Evolutionary conservation across 305 asterid species (phyloP).

Genomic region (Plantago rigida): DNA sequence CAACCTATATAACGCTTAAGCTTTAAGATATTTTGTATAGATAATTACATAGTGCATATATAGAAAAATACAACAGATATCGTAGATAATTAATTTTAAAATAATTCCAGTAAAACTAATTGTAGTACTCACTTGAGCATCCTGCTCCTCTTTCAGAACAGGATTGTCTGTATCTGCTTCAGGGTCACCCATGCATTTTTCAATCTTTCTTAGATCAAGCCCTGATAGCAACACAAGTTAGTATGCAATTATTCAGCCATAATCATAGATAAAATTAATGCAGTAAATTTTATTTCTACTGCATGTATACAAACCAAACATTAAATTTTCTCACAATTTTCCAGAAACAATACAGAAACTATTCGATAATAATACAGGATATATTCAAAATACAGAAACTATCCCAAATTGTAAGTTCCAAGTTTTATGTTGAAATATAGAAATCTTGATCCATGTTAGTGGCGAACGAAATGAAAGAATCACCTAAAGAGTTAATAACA

Average conservation of each 20-base stretch:
- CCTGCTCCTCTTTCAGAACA: constrained; percentile 79
- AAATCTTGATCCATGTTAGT: not conserved
- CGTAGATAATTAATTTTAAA: not conserved
- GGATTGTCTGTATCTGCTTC: constrained; percentile 67
- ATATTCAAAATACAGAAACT: not conserved
- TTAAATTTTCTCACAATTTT: not conserved
- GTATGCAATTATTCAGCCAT: constrained; percentile 8
- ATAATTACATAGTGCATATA: not conserved
- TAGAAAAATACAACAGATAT: not conserved
- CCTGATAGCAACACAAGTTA: constrained; percentile 37
- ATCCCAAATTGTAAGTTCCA: not conserved
- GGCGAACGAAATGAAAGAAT: constrained; percentile 10
- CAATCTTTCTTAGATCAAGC: constrained; percentile 60
- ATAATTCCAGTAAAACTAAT: constrained; percentile 1
- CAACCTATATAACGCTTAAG: constrained; percentile 44
- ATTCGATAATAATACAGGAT: not conserved
- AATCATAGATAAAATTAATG: not conserved
- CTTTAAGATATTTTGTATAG: constrained; percentile 24
- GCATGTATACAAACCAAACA: too few species aligned
- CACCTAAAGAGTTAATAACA: constrained; percentile 74
- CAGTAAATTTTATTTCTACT: not conserved
- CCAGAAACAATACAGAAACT: not conserved
- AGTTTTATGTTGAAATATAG: not conserved
- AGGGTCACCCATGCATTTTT: constrained; percentile 86
- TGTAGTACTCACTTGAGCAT: constrained; percentile 64